phyloP scores from a whole-genome alignment of 2,329 filamentous ascomycete species.

The Exophiala spinifera region DNA sequence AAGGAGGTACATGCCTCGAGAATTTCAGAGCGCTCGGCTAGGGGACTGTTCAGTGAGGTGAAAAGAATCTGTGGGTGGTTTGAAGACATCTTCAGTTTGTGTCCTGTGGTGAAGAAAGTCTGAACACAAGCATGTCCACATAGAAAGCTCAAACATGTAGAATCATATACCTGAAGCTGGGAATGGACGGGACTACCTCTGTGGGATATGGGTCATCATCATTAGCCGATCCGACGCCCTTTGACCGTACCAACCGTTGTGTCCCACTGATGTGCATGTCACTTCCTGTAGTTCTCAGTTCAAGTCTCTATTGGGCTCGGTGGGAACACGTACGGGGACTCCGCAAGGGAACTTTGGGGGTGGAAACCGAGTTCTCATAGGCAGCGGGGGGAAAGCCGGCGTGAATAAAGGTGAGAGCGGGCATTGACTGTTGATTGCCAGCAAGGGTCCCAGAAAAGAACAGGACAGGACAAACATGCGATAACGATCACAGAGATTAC shows the following conservation, averaged over 20 bases:
- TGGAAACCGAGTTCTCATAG: constrained; percentile 9
- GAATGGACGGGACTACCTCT: neutral
- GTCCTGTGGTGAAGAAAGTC: too few species aligned
- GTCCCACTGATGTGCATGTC: neutral
- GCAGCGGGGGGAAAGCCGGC: too few species aligned
- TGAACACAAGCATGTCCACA: too few species aligned
- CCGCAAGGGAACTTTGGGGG: neutral
- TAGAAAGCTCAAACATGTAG: too few species aligned
- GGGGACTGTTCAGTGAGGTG: constrained; percentile 11
- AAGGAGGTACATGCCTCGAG: constrained; percentile 61
- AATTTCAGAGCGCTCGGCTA: constrained; percentile 38
- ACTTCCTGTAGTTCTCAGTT: neutral
- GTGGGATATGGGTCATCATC: too few species aligned
- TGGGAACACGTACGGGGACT: neutral
- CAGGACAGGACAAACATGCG: too few species aligned
- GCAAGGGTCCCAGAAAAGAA: too few species aligned
- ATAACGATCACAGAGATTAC: too few species aligned
- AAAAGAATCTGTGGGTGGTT: neutral
- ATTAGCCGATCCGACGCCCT: too few species aligned
- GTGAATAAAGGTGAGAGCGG: too few species aligned
- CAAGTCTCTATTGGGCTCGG: neutral
- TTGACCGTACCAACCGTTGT: neutral
- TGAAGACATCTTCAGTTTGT: neutral
- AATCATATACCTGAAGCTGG: neutral
- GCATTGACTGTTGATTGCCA: too few species aligned